Percentiles rank a stretch among this genome's conserved stretches.
Conservation (phyloP, 164 flowering plant species). For the Vitis labrusca region DNA sequence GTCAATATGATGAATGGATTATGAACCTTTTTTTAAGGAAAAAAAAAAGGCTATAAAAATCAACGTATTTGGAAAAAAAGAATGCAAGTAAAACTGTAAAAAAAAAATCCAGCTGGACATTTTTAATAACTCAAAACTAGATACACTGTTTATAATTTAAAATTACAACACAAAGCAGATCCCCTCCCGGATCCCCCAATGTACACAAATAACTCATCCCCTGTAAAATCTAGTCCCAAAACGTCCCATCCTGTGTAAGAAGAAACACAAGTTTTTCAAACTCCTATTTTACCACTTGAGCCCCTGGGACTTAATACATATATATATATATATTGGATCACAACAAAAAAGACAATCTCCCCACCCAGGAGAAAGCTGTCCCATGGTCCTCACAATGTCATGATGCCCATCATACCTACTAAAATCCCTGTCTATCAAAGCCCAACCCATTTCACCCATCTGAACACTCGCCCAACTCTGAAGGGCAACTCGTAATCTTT, state of each 20-base stretch:
- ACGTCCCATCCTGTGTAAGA: constrained; percentile 11
- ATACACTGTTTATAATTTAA: constrained; percentile 27
- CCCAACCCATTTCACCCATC: constrained; percentile 99
- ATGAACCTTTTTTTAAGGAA: too few relatives aligned
- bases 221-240: constrained; percentile 14
- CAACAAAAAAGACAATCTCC: not conserved
- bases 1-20: too few relatives aligned
- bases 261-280: constrained; percentile 4
- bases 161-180: constrained; percentile 34
- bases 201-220: constrained; percentile 32
- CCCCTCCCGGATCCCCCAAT: constrained; percentile 24
- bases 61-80: too few relatives aligned
- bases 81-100: too few relatives aligned
- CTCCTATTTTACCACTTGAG: constrained; percentile 10
- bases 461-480: constrained; percentile 73
- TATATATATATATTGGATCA: not conserved
- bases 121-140: constrained; percentile 25
- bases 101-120: constrained; percentile 5
- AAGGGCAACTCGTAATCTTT: constrained; percentile 91
- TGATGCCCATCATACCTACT: not conserved
- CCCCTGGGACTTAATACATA: not conserved
- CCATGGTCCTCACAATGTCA: constrained; percentile 2
- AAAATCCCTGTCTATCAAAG: constrained; percentile 26
- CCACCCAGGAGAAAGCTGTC: not conserved
- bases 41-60: not conserved